A percentile compares a stretch with the other conserved stretches of the same genome.
Conservation (phyloP, 805 yeast species). For the Zygoascus biomembranicola region DNA sequence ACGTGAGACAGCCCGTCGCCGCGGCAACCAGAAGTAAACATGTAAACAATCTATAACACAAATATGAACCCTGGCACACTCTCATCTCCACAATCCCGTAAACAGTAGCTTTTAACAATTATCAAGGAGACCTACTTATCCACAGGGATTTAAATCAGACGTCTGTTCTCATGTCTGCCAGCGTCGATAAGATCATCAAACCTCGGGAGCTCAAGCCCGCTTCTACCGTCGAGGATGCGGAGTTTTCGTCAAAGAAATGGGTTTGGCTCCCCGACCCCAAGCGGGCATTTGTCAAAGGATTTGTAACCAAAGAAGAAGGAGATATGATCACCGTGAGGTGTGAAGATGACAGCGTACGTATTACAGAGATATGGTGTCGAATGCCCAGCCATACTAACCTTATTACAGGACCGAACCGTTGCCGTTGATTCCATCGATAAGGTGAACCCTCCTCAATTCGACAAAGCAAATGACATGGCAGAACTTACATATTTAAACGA, state of each 20-base stretch:
- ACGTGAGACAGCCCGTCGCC: not conserved
- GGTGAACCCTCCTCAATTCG: slow-evolving; percentile 85
- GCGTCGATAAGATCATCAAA: slow-evolving; percentile 9
- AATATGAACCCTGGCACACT: not conserved
- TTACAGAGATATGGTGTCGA: not conserved
- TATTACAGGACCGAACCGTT: slow-evolving; percentile 30
- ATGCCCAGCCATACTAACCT: slow-evolving; percentile 7
- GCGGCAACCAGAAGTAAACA: not conserved
- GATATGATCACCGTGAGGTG: slow-evolving; percentile 34
- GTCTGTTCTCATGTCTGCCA: not conserved
- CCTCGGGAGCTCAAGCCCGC: not conserved
- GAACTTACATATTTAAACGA: slow-evolving; percentile 90
- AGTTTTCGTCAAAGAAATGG: slow-evolving; percentile 40
- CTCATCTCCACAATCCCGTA: not conserved
- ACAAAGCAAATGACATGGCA: slow-evolving; percentile 90
- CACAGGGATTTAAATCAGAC: not conserved
- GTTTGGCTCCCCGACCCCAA: slow-evolving; percentile 72
- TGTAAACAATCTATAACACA: not conserved
- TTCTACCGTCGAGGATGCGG: slow-evolving; percentile 19
- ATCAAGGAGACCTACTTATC: not conserved
- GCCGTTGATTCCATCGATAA: slow-evolving; percentile 43
- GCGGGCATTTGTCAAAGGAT: slow-evolving; percentile 53
- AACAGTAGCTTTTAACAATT: not conserved
- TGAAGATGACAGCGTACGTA: slow-evolving; percentile 32
- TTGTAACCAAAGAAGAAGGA: slow-evolving; percentile 39